Evolutionary conservation across 148 eudicot species (phyloP).

Genomic region (Pharnaceum exiguum): DNA sequence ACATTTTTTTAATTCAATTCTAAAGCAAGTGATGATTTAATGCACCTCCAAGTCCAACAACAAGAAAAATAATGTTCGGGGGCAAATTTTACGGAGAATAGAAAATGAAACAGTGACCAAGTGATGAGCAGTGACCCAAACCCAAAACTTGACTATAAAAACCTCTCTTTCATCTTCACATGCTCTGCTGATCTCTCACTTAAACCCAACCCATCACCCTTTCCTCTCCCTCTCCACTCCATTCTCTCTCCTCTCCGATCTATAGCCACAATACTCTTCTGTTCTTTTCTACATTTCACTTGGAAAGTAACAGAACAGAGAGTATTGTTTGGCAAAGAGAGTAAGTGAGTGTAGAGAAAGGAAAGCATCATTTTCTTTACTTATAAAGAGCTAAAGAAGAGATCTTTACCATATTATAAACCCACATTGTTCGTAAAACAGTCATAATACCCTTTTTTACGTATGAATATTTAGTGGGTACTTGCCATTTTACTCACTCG

Average conservation of each 20-base stretch:
- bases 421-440: no score
- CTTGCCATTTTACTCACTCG: no score
- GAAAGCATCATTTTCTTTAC: neutral
- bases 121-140: slow-evolving; percentile 6
- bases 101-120: neutral
- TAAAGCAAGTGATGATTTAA: no score
- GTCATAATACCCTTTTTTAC: no score
- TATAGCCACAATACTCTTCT: slow-evolving; percentile 23
- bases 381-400: neutral
- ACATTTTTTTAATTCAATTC: no score
- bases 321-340: slow-evolving; percentile 25
- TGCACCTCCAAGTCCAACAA: no score
- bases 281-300: slow-evolving; percentile 25
- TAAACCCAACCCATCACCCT: neutral
- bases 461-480: no score
- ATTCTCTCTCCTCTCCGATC: slow-evolving; percentile 26
- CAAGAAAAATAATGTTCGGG: neutral
- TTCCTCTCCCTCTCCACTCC: neutral
- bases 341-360: slow-evolving; percentile 4
- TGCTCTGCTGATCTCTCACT: slow-evolving; percentile 13
- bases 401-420: no score
- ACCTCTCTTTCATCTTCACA: slow-evolving; percentile 31
- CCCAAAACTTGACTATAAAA: slow-evolving; percentile 42
- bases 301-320: slow-evolving; percentile 15
- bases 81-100: neutral